Conservation (phyloP, 1,284 basidiomycete genomes). For the Lignosus rhinocerotis region DNA sequence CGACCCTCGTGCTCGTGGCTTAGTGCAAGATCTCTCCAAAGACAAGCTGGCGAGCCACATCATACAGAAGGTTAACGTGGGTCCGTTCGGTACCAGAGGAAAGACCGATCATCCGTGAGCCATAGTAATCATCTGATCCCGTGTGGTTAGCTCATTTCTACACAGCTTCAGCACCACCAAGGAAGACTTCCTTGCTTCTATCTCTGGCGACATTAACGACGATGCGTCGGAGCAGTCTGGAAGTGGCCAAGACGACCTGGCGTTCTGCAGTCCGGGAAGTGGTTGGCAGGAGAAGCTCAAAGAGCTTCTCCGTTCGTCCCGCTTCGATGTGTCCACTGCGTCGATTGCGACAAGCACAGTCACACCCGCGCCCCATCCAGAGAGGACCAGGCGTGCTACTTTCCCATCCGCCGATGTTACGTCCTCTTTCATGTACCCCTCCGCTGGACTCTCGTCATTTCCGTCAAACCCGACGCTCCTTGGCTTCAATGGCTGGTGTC, state of each 20-base stretch:
- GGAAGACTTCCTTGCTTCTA: constrained; percentile 31
- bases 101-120: constrained; percentile 29
- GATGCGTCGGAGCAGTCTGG: constrained; percentile 15
- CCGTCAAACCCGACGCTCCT: not conserved
- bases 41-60: constrained; percentile 33
- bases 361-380: no score
- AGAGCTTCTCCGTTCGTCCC: not conserved
- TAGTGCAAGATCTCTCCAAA: constrained; percentile 31
- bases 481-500: not conserved
- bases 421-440: not conserved
- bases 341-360: no score
- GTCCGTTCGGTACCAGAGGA: constrained; percentile 32
- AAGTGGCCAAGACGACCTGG: constrained; percentile 17
- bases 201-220: constrained; percentile 26
- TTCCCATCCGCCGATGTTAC: not conserved
- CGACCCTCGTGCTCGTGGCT: constrained; percentile 30
- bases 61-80: constrained; percentile 32
- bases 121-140: not conserved
- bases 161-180: constrained; percentile 31
- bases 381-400: not conserved
- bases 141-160: not conserved
- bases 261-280: constrained; percentile 28
- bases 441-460: not conserved
- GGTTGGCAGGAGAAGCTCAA: constrained; percentile 29
- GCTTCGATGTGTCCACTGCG: not conserved